Percentiles rank a stretch among this genome's conserved stretches.
Evolutionary conservation across 1,139 yeast species (phyloP).

Genomic region (Sugiyamaella grinbergsii): DNA sequence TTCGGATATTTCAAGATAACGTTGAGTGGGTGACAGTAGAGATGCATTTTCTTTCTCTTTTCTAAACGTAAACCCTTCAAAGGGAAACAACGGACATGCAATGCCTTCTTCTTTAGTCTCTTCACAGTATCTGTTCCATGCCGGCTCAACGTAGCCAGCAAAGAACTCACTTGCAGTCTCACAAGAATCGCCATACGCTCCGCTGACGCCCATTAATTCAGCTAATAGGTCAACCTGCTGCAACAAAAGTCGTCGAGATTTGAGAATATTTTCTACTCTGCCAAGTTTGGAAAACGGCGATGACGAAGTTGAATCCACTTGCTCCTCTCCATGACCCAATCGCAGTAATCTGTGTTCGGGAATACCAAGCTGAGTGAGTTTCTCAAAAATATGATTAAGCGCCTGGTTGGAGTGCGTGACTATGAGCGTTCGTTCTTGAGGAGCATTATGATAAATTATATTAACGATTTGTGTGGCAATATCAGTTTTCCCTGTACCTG

Average conservation of each 20-base stretch:
- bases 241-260: conserved; percentile 31
- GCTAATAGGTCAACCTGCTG: conserved; percentile 44
- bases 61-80: conserved; percentile 32
- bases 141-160: conserved; percentile 39
- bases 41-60: conserved; percentile 2
- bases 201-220: conserved; percentile 42
- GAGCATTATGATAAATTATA: conserved; percentile 37
- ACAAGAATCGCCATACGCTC: conserved; percentile 49
- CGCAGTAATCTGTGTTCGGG: conserved; percentile 36
- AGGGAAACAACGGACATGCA: conserved; percentile 40
- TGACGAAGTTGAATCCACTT: conserved; percentile 15
- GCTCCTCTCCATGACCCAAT: conserved; percentile 33
- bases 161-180: conserved; percentile 49
- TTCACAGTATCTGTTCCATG: conserved; percentile 37
- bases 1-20: conserved; percentile 30
- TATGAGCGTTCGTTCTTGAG: conserved; percentile 44
- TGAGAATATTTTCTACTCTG: conserved; percentile 22
- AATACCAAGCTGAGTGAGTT: conserved; percentile 31
- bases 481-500: conserved; percentile 52
- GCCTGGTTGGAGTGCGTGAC: conserved; percentile 39
- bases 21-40: conserved; percentile 28
- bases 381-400: conserved; percentile 33
- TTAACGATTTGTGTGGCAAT: conserved; percentile 37
- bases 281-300: conserved; percentile 10
- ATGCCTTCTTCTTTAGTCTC: conserved; percentile 9